These are phyloP conservation scores for Ligustrum vulgare DNA, from an alignment of 257 asterid species.

Conservation along the genomic window DNA sequence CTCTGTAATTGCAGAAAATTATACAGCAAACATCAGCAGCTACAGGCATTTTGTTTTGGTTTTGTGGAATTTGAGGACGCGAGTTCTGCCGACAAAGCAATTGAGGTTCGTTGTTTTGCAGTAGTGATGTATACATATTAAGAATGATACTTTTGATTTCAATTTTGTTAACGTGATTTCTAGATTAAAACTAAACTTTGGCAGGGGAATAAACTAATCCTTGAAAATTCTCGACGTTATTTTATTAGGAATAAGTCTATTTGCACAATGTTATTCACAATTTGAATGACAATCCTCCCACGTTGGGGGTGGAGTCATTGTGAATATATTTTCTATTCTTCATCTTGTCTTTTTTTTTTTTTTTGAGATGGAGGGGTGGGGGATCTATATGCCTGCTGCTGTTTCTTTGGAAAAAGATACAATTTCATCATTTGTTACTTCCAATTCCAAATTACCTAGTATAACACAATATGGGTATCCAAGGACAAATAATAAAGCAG, in stretches of 20 bases:
- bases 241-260: too few relatives aligned
- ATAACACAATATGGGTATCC: background rate
- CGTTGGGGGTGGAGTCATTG: too few relatives aligned
- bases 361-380: too few relatives aligned
- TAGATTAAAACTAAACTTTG: background rate
- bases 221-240: background rate
- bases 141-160: background rate
- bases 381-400: background rate
- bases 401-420: background rate
- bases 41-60: slow-evolving; percentile 64
- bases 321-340: background rate
- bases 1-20: slow-evolving; percentile 4
- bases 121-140: background rate
- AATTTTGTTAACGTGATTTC: background rate
- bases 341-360: background rate
- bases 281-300: too few relatives aligned
- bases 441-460: background rate
- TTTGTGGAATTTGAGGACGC: slow-evolving; percentile 82
- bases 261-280: too few relatives aligned
- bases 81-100: slow-evolving; percentile 61
- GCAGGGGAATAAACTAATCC: background rate
- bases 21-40: slow-evolving; percentile 30
- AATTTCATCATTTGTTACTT: background rate
- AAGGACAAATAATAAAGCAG: background rate
- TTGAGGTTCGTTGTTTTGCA: slow-evolving; percentile 49